A percentile compares a stretch with the other conserved stretches of the same genome.
These are phyloP conservation scores for Amylocystis lapponica DNA, from an alignment of 768 basidiomycete species.

Conservation along the genomic window DNA sequence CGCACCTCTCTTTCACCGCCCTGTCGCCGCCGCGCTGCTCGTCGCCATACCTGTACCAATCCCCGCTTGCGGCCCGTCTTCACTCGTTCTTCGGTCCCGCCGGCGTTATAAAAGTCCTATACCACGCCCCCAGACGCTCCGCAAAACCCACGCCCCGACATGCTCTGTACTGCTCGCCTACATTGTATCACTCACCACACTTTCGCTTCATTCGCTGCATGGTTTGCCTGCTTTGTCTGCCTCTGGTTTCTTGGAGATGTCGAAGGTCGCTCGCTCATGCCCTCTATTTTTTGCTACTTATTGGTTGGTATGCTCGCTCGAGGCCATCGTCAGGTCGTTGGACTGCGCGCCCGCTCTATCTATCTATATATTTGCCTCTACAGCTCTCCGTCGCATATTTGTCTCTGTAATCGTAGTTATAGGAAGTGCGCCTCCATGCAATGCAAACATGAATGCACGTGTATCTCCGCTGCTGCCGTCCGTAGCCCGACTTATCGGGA, in stretches of 20 bases:
- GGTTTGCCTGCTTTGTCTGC: slow-evolving; percentile 7
- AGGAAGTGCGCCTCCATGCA: slow-evolving; percentile 17
- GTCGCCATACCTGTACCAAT: neutral
- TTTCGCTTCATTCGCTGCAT: slow-evolving; percentile 8
- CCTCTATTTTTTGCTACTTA: slow-evolving; percentile 19
- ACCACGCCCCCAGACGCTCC: slow-evolving; percentile 9
- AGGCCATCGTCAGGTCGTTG: slow-evolving; percentile 9
- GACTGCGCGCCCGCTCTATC: slow-evolving; percentile 12
- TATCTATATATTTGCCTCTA: slow-evolving; percentile 19
- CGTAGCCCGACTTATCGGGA: no score
- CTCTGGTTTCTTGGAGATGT: slow-evolving; percentile 16
- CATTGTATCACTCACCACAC: slow-evolving; percentile 15
- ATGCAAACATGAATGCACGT: no score
- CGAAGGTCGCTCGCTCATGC: slow-evolving; percentile 6
- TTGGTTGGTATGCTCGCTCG: slow-evolving; percentile 9
- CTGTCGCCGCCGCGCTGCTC: neutral
- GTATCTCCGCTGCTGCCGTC: no score
- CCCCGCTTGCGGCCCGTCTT: slow-evolving; percentile 1
- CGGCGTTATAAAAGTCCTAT: slow-evolving; percentile 3
- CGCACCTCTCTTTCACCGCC: neutral
- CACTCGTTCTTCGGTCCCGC: neutral
- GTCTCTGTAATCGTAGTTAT: slow-evolving; percentile 19
- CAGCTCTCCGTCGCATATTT: slow-evolving; percentile 12
- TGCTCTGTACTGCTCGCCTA: slow-evolving; percentile 1
- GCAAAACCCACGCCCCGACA: slow-evolving; percentile 9